Conservation (phyloP, 1,139 yeast genomes). For the Suhomyces anneliseae region DNA sequence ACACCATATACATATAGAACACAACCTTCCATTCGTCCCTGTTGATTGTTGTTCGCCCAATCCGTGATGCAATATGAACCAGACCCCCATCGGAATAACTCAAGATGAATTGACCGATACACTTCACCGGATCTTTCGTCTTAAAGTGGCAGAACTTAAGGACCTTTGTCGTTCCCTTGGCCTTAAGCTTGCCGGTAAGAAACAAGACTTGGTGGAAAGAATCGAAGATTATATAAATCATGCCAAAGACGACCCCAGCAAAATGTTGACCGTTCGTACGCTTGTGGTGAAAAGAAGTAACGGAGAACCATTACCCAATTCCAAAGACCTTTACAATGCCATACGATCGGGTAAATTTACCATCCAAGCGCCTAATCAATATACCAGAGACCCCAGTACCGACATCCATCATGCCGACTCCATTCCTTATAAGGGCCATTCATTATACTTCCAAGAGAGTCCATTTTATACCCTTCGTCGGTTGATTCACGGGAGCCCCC, state of each 20-base stretch:
- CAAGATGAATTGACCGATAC: conserved; percentile 15
- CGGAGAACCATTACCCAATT: conserved; percentile 39
- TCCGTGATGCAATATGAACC: conserved; percentile 5
- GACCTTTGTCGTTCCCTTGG: conserved; percentile 37
- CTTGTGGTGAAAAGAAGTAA: conserved; percentile 38
- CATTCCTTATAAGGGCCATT: conserved; percentile 28
- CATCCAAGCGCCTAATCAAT: conserved; percentile 9
- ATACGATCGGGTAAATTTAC: conserved; percentile 15
- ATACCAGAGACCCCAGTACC: conserved; percentile 2
- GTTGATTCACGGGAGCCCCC: conserved; percentile 48
- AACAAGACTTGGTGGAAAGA: conserved; percentile 51
- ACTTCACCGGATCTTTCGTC: conserved; percentile 11
- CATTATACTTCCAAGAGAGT: conserved; percentile 47
- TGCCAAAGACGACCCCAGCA: conserved; percentile 35
- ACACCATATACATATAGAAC: too few relatives aligned
- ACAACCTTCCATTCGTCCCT: too few relatives aligned
- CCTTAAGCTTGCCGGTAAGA: conserved; percentile 48
- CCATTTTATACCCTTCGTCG: conserved; percentile 53
- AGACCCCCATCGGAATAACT: conserved; percentile 9
- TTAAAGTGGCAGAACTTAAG: conserved; percentile 21
- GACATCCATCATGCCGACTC: conserved; percentile 17
- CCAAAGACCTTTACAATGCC: conserved; percentile 29
- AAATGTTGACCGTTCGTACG: conserved; percentile 44
- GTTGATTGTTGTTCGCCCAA: too few relatives aligned
- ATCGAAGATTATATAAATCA: conserved; percentile 40